A percentile compares a stretch with the other conserved stretches of the same genome.
Conservation (phyloP, 2,329 filamentous ascomycete genomes). For the Thielaviopsis populi region DNA sequence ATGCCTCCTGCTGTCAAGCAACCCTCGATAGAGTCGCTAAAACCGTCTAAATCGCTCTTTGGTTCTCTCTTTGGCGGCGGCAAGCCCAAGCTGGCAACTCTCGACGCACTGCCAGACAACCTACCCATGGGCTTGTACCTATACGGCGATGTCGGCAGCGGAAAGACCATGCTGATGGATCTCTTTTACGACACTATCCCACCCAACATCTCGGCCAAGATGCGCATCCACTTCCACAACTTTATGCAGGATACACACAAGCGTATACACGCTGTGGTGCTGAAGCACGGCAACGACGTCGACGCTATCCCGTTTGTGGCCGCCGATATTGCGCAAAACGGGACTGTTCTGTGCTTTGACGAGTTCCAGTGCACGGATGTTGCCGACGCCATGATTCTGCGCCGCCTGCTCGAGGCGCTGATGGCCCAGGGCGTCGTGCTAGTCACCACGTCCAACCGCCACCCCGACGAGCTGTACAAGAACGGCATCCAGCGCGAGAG, state of each 20-base stretch:
- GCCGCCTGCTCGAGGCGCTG: constrained; percentile 70
- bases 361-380: constrained; percentile 99
- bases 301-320: constrained; percentile 86
- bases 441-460: constrained; percentile 92
- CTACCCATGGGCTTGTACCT: constrained; percentile 85
- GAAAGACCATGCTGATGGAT: constrained; percentile 99
- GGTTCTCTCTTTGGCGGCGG: constrained; percentile 46
- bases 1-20: constrained; percentile 57
- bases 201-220: constrained; percentile 62
- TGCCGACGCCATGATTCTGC: constrained; percentile 93
- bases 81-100: constrained; percentile 22
- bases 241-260: constrained; percentile 99
- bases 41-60: constrained; percentile 39
- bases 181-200: constrained; percentile 91
- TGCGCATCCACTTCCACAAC: constrained; percentile 94
- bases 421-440: constrained; percentile 97
- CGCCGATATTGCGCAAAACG: constrained; percentile 76
- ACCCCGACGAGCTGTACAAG: constrained; percentile 91
- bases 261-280: constrained; percentile 77
- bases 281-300: constrained; percentile 73
- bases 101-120: constrained; percentile 47
- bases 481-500: constrained; percentile 94
- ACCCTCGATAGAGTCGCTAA: constrained; percentile 57
- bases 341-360: constrained; percentile 87
- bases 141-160: constrained; percentile 89